phyloP scores from a whole-genome alignment of 345 rosid species.

The Limnanthes douglasii region DNA sequence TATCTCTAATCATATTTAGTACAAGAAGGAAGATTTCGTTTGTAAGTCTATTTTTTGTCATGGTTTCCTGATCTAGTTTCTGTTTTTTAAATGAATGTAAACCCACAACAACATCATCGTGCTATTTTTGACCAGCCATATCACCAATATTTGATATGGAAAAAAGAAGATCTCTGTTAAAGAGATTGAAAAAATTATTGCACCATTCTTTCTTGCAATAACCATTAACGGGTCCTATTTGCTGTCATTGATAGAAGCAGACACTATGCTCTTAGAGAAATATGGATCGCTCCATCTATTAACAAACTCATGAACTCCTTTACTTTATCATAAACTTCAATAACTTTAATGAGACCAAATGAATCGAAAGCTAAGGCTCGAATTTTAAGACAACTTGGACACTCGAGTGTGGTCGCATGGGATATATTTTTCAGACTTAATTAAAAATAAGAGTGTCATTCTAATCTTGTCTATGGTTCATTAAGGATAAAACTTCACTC shows the following conservation, averaged over 20 bases:
- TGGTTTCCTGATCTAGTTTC: constrained; percentile 16
- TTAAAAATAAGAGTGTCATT: no score
- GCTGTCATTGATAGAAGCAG: constrained; percentile 58
- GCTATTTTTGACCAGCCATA: constrained; percentile 18
- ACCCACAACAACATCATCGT: constrained; percentile 40
- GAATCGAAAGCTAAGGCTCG: constrained; percentile 53
- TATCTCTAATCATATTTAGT: no score
- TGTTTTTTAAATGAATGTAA: constrained; percentile 57
- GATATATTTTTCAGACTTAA: no score
- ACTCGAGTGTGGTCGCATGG: constrained; percentile 41
- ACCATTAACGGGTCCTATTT: constrained; percentile 52
- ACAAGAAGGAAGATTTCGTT: no score
- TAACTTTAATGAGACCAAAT: constrained; percentile 37
- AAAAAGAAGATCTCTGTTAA: constrained; percentile 47
- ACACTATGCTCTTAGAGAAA: constrained; percentile 42
- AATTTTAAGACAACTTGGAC: constrained; percentile 50
- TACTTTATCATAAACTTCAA: constrained; percentile 46
- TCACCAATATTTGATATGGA: constrained; percentile 22
- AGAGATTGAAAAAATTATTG: constrained; percentile 53
- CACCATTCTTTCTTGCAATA: constrained; percentile 73
- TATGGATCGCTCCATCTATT: constrained; percentile 91
- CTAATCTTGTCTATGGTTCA: no score
- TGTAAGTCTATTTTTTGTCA: no score
- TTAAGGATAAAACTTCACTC: no score
- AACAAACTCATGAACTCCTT: constrained; percentile 45